phyloP scores from a whole-genome alignment of 805 yeast species.

The Pichia deserticola region DNA sequence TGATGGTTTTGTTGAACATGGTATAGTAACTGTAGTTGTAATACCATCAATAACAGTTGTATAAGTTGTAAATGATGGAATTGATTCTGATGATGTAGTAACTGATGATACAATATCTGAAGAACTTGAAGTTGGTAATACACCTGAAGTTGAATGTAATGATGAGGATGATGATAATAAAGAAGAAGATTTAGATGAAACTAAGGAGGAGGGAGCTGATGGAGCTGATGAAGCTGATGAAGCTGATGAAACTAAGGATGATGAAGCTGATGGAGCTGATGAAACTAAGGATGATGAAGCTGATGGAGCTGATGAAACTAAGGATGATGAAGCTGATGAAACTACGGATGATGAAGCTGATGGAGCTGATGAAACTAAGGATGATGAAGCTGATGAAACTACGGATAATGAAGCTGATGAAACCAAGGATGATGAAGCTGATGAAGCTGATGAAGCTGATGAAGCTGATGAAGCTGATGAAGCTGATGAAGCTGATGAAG shows the following conservation, averaged over 20 bases:
- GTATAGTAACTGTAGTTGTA: neutral
- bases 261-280: neutral
- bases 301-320: constrained; percentile 5
- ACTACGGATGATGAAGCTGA: neutral
- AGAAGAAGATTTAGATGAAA: neutral
- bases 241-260: constrained; percentile 1
- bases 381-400: no score
- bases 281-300: neutral
- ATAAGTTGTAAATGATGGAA: neutral
- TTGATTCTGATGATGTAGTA: neutral
- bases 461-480: neutral
- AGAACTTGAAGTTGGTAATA: neutral
- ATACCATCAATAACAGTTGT: constrained; percentile 9
- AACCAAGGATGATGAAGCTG: no score
- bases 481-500: constrained; percentile 4
- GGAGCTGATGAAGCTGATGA: constrained; percentile 3
- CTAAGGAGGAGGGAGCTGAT: neutral
- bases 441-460: neutral
- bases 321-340: neutral
- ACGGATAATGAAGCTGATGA: constrained; percentile 5
- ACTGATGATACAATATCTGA: neutral
- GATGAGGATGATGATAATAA: constrained; percentile 2
- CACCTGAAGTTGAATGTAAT: constrained; percentile 3
- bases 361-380: constrained; percentile 3
- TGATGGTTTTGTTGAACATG: neutral